These are phyloP conservation scores for Coprinopsis marcescibilis DNA, from an alignment of 768 basidiomycete genomes.

Conservation along the genomic window DNA sequence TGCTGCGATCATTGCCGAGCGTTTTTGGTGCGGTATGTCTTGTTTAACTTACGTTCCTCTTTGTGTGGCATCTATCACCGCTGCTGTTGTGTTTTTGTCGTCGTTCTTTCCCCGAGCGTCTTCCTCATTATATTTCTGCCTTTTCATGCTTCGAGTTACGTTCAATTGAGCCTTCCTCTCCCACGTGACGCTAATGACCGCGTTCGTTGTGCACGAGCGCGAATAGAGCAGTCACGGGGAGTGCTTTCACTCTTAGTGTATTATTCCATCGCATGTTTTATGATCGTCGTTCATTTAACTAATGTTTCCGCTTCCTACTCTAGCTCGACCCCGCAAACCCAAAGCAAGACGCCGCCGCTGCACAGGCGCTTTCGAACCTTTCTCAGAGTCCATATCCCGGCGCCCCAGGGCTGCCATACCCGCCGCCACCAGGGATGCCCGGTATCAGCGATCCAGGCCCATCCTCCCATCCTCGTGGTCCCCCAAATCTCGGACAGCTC, in stretches of 20 bases:
- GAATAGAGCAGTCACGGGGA: conserved; percentile 15
- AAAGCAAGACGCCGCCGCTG: conserved; percentile 60
- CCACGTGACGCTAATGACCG: conserved; percentile 29
- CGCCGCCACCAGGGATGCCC: conserved; percentile 31
- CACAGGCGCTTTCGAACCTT: conserved; percentile 52
- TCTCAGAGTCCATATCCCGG: conserved; percentile 34
- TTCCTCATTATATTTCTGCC: conserved; percentile 14
- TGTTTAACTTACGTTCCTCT: conserved; percentile 9
- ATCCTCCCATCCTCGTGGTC: conserved; percentile 67
- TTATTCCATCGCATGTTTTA: conserved; percentile 8
- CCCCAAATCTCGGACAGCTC: conserved; percentile 57
- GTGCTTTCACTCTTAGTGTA: neutral
- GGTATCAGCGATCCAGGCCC: conserved; percentile 63
- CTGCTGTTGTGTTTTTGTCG: conserved; percentile 9
- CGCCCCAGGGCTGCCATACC: conserved; percentile 28
- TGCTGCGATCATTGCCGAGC: conserved; percentile 51
- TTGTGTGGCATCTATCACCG: neutral
- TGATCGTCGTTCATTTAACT: conserved; percentile 7
- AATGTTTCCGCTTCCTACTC: conserved; percentile 1
- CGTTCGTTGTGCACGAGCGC: conserved; percentile 26
- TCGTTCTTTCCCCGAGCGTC: conserved; percentile 2
- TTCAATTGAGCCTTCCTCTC: conserved; percentile 9
- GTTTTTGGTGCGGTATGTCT: conserved; percentile 55
- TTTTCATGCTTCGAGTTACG: conserved; percentile 10
- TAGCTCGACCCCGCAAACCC: conserved; percentile 45